These are phyloP conservation scores for Moesziomyces sp. DNA, from an alignment of 1,284 basidiomycete genomes.

Conservation along the genomic window DNA sequence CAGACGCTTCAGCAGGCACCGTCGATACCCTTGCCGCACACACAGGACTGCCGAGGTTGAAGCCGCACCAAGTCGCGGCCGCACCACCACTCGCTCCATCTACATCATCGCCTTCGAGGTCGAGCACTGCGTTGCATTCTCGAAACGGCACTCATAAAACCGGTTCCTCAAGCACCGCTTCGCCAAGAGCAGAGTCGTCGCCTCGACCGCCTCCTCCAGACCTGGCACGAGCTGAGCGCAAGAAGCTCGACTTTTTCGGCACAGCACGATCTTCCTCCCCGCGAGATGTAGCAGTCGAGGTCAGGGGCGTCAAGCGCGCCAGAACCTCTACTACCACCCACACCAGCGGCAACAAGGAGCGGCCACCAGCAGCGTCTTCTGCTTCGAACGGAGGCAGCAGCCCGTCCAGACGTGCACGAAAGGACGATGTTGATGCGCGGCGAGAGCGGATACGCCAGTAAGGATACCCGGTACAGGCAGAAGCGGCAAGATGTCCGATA, in stretches of 20 bases:
- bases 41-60: slow-evolving; percentile 13
- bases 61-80: slow-evolving; percentile 29
- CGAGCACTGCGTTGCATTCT: background rate
- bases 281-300: background rate
- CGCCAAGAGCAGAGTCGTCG: slow-evolving; percentile 1
- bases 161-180: background rate
- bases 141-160: background rate
- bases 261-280: background rate
- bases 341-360: background rate
- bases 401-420: background rate
- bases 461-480: too few species aligned
- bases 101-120: background rate
- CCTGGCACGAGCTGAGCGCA: slow-evolving; percentile 17
- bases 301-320: slow-evolving; percentile 21
- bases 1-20: background rate
- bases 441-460: too few species aligned
- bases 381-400: background rate
- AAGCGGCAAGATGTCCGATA: too few species aligned
- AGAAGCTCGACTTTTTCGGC: slow-evolving; percentile 41
- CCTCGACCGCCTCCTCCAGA: slow-evolving; percentile 28
- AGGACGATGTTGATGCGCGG: background rate
- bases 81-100: slow-evolving; percentile 11
- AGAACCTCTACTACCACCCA: background rate
- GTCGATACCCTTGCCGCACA: background rate
- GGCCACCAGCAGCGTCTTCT: too few species aligned